Percentiles rank a stretch among this genome's conserved stretches.
Evolutionary conservation across 352 stramenopile genomes (phyloP).

Genomic region (Bremia lactucae): DNA sequence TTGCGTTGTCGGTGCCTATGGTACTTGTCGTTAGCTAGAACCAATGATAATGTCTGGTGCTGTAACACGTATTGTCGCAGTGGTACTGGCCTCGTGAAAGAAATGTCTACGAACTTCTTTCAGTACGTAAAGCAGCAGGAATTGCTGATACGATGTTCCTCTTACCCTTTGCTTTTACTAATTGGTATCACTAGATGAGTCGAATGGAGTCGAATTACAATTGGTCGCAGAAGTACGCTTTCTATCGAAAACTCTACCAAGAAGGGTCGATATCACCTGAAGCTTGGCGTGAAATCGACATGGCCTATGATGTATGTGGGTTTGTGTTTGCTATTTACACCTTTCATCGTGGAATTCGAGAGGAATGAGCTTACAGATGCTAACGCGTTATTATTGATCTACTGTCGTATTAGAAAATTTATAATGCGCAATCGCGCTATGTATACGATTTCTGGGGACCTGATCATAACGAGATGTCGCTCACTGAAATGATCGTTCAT

Average conservation of each 20-base stretch:
- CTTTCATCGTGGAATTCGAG: no score
- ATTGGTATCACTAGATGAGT: conserved; percentile 27
- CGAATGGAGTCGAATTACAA: conserved; percentile 36
- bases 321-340: no score
- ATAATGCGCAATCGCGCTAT: conserved; percentile 37
- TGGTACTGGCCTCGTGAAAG: conserved; percentile 18
- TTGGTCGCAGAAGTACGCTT: conserved; percentile 57
- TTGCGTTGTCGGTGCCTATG: conserved; percentile 31
- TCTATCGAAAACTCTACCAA: conserved; percentile 37
- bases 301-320: conserved; percentile 48
- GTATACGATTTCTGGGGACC: conserved; percentile 63
- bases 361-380: no score
- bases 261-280: conserved; percentile 38
- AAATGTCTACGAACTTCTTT: conserved; percentile 24
- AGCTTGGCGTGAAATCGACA: conserved; percentile 40
- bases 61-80: conserved; percentile 6
- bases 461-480: conserved; percentile 26
- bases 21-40: conserved; percentile 11
- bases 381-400: not conserved
- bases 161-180: not conserved
- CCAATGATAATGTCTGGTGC: not conserved
- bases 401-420: conserved; percentile 32
- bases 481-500: conserved; percentile 43
- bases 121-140: conserved; percentile 1
- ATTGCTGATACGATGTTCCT: not conserved